Conservation (phyloP, 2,329 filamentous ascomycete species). For the Alternaria sp. region DNA sequence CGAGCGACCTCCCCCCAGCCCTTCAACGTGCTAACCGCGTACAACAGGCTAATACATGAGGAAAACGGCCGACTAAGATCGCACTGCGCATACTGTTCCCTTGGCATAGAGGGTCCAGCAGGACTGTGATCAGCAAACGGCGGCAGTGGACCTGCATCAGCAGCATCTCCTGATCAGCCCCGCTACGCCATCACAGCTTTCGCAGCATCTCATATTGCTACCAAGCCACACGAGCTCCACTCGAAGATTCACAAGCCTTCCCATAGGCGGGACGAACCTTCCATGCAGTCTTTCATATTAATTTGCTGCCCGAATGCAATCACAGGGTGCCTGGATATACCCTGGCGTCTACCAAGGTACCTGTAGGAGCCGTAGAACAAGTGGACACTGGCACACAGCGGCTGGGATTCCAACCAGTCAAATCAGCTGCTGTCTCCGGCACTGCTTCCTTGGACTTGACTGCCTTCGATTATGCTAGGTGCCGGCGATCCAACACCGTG, state of each 20-base stretch:
- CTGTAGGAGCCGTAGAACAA: slow-evolving; percentile 37
- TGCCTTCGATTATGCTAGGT: not conserved
- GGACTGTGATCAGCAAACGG: slow-evolving; percentile 30
- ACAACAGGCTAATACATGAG: slow-evolving; percentile 43
- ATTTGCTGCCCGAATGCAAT: slow-evolving; percentile 34
- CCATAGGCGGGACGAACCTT: slow-evolving; percentile 34
- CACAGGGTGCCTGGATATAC: slow-evolving; percentile 21
- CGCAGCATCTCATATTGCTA: slow-evolving; percentile 35
- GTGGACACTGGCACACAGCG: slow-evolving; percentile 9
- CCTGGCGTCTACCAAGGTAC: slow-evolving; percentile 27
- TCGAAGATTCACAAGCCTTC: slow-evolving; percentile 23
- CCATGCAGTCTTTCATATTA: slow-evolving; percentile 35
- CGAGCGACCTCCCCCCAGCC: slow-evolving; percentile 19
- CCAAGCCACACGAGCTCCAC: slow-evolving; percentile 30
- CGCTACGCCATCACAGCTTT: slow-evolving; percentile 26
- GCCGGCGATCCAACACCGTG: slow-evolving; percentile 3
- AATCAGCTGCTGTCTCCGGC: slow-evolving; percentile 1
- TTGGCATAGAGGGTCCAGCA: slow-evolving; percentile 27
- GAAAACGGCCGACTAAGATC: slow-evolving; percentile 21
- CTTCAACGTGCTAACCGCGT: slow-evolving; percentile 28
- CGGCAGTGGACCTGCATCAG: slow-evolving; percentile 44
- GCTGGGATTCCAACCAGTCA: slow-evolving; percentile 3
- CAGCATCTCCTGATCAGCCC: slow-evolving; percentile 31
- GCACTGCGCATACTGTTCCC: slow-evolving; percentile 24
- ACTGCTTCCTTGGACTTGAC: not conserved